Conservation (phyloP, 257 asterid genomes). For the Rubia yunnanensis region DNA sequence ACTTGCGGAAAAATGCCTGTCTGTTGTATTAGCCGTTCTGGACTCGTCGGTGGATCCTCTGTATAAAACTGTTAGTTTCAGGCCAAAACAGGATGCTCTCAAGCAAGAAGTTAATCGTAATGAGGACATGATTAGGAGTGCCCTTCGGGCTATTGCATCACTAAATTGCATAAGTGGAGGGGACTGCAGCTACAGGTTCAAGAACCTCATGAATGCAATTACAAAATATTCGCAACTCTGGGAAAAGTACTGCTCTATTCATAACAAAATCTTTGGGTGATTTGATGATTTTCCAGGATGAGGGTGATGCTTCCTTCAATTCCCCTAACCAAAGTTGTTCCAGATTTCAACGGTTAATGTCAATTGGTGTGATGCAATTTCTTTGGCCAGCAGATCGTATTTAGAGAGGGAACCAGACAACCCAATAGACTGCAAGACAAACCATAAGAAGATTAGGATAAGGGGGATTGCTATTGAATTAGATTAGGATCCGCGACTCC, state of each 20-base stretch:
- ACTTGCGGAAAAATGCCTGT: conserved; percentile 92
- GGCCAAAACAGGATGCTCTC: conserved; percentile 93
- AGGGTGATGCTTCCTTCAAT: neutral
- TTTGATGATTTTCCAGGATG: conserved; percentile 3
- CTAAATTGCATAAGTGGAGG: conserved; percentile 94
- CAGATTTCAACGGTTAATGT: neutral
- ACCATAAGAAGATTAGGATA: too few species aligned
- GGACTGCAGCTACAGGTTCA: conserved; percentile 88
- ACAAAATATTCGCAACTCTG: conserved; percentile 50
- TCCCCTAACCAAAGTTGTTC: neutral
- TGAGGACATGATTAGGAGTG: conserved; percentile 97
- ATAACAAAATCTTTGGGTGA: conserved; percentile 29
- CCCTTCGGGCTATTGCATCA: conserved; percentile 89
- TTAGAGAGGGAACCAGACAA: too few species aligned
- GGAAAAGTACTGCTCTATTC: conserved; percentile 77
- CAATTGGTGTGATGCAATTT: too few species aligned
- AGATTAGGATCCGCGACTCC: too few species aligned
- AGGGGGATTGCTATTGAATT: too few species aligned
- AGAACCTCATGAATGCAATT: conserved; percentile 86
- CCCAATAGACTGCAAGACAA: too few species aligned
- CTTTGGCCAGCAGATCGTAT: too few species aligned
- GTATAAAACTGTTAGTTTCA: conserved; percentile 74
- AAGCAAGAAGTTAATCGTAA: conserved; percentile 99
- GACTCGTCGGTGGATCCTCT: conserved; percentile 96
- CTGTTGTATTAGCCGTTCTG: conserved; percentile 95